Evolutionary conservation across 2,329 filamentous ascomycete species (phyloP).

Genomic region (Plectosphaerella sp.): DNA sequence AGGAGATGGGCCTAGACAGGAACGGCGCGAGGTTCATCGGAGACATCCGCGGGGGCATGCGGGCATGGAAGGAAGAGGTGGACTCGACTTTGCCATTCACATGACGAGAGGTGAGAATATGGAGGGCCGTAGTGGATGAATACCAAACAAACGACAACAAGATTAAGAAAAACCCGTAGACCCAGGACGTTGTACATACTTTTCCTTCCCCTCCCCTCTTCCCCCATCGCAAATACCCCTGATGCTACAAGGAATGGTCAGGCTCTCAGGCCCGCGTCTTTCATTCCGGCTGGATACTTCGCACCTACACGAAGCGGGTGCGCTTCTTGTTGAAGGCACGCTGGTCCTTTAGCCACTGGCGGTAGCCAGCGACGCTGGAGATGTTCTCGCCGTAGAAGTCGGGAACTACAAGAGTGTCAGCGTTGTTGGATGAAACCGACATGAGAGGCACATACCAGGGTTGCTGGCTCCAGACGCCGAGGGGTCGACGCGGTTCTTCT

Average conservation of each 20-base stretch:
- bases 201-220: constrained; percentile 6
- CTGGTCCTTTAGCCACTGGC: constrained; percentile 97
- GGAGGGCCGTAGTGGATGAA: constrained; percentile 4
- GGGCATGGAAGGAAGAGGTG: constrained; percentile 66
- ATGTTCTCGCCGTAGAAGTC: constrained; percentile 99
- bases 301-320: constrained; percentile 52
- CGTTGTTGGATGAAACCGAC: neutral
- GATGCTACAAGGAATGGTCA: constrained; percentile 7
- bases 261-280: neutral
- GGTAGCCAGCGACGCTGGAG: constrained; percentile 82
- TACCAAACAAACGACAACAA: neutral
- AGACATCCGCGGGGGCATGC: constrained; percentile 68
- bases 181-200: constrained; percentile 15
- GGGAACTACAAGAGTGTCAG: constrained; percentile 51
- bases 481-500: constrained; percentile 88
- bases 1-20: constrained; percentile 52
- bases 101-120: constrained; percentile 18
- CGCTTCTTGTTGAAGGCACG: constrained; percentile 93
- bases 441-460: constrained; percentile 48
- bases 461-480: constrained; percentile 84
- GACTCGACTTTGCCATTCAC: constrained; percentile 54
- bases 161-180: neutral
- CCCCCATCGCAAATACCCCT: constrained; percentile 4
- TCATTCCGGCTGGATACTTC: neutral
- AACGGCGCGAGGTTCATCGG: constrained; percentile 55